Evolutionary conservation across 768 basidiomycete genomes (phyloP).

Genomic region (Lyophyllum semitale): DNA sequence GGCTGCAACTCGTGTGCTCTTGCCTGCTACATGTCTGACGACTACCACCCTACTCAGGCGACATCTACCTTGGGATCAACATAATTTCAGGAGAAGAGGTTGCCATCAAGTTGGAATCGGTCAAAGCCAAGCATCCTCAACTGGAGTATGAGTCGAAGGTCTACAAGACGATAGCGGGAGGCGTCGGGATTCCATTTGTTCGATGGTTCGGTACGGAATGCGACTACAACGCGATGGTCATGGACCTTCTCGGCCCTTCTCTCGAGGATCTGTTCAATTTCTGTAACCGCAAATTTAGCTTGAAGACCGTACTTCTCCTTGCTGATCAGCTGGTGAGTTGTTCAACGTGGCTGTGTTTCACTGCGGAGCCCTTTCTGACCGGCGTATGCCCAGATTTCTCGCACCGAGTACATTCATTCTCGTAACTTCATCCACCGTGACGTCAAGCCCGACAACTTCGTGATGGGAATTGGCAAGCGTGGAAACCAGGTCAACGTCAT

Average conservation of each 20-base stretch:
- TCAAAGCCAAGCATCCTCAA: slow-evolving; percentile 99
- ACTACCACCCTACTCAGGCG: slow-evolving; percentile 54
- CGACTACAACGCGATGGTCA: slow-evolving; percentile 99
- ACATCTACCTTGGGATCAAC: slow-evolving; percentile 99
- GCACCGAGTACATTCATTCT: slow-evolving; percentile 99
- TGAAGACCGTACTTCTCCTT: slow-evolving; percentile 95
- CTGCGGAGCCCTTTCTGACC: slow-evolving; percentile 8
- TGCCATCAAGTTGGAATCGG: slow-evolving; percentile 99
- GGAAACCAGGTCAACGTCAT: slow-evolving; percentile 99
- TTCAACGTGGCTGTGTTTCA: slow-evolving; percentile 18
- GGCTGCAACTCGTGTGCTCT: not conserved
- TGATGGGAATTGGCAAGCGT: slow-evolving; percentile 99
- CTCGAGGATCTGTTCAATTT: slow-evolving; percentile 93
- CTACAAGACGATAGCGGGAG: slow-evolving; percentile 97
- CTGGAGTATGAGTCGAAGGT: slow-evolving; percentile 97
- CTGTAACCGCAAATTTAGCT: slow-evolving; percentile 94
- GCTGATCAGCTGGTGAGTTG: slow-evolving; percentile 90
- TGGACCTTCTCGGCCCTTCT: slow-evolving; percentile 92
- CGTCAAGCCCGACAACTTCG: slow-evolving; percentile 99
- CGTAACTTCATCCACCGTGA: slow-evolving; percentile 98
- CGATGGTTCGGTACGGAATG: slow-evolving; percentile 95
- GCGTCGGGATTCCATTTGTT: slow-evolving; percentile 98
- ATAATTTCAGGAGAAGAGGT: slow-evolving; percentile 99
- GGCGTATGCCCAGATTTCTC: slow-evolving; percentile 73
- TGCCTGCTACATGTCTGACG: slow-evolving; percentile 12